phyloP scores from a whole-genome alignment of 1,284 basidiomycete genomes.

The Marasmius tenuissimus region DNA sequence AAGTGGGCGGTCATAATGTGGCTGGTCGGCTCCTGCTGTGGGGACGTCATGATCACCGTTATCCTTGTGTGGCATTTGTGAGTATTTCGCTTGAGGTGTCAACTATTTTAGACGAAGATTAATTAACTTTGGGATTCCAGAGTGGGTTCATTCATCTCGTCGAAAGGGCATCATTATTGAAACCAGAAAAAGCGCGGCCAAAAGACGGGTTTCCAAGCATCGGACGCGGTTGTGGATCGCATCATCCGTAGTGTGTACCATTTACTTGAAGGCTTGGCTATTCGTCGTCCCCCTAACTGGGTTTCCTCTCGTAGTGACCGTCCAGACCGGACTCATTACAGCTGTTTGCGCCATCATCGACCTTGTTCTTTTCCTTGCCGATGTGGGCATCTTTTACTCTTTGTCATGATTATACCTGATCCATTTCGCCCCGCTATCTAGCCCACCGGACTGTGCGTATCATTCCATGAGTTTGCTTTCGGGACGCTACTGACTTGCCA shows the following conservation, averaged over 20 bases:
- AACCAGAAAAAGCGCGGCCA: constrained; percentile 33
- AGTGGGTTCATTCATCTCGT: neutral
- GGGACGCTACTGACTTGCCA: no score
- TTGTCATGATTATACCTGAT: neutral
- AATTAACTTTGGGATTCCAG: neutral
- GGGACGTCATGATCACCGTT: constrained; percentile 34
- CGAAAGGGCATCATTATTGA: neutral
- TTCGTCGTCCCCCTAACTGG: neutral
- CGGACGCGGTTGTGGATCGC: constrained; percentile 30
- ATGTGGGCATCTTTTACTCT: constrained; percentile 21
- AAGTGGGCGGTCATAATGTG: constrained; percentile 27
- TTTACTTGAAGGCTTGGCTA: neutral
- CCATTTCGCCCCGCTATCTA: constrained; percentile 6
- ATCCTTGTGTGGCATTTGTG: constrained; percentile 36
- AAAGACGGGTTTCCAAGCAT: constrained; percentile 32
- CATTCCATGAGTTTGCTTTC: no score
- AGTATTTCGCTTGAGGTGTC: constrained; percentile 12
- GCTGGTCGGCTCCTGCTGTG: constrained; percentile 29
- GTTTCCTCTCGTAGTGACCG: constrained; percentile 26
- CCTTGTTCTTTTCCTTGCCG: constrained; percentile 31
- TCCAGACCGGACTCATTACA: constrained; percentile 38
- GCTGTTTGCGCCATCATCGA: constrained; percentile 31
- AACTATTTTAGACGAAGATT: neutral
- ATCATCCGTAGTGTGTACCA: constrained; percentile 44
- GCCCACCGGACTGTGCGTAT: constrained; percentile 24